Evolutionary conservation across 83 land plant genomes (phyloP).

Genomic region (Diphasiastrum complanatum): DNA sequence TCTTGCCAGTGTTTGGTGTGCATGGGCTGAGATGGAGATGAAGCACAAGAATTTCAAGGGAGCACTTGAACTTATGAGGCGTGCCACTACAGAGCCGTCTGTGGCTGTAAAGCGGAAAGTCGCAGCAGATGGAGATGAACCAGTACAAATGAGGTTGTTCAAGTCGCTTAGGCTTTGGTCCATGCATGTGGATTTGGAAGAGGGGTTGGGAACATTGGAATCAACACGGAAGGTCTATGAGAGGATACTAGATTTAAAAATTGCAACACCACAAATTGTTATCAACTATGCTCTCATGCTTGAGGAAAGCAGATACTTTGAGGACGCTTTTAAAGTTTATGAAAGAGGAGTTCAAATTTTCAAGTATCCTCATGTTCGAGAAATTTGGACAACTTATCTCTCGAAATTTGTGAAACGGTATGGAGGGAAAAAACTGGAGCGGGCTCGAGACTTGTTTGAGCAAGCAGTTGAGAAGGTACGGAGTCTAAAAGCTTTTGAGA

Average conservation of each 20-base stretch:
- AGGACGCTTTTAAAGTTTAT: constrained; percentile 93
- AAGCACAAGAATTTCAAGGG: constrained; percentile 73
- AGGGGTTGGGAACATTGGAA: constrained; percentile 76
- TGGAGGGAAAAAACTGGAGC: constrained; percentile 74
- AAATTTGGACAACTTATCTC: constrained; percentile 96
- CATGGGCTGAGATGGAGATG: constrained; percentile 95
- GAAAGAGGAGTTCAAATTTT: constrained; percentile 96
- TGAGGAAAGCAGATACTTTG: constrained; percentile 75
- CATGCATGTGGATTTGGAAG: constrained; percentile 92
- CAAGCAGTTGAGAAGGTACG: constrained; percentile 72
- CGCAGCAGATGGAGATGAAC: constrained; percentile 85
- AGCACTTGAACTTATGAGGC: constrained; percentile 64
- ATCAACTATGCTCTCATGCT: constrained; percentile 74
- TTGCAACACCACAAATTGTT: constrained; percentile 92
- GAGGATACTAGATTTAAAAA: constrained; percentile 71
- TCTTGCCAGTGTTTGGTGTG: constrained; percentile 87
- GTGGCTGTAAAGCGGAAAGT: constrained; percentile 76
- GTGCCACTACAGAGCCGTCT: constrained; percentile 89
- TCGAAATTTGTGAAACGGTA: constrained; percentile 90
- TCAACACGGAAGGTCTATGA: constrained; percentile 80
- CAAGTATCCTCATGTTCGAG: constrained; percentile 92
- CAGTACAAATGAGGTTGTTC: constrained; percentile 83
- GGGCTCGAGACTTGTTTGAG: constrained; percentile 88
- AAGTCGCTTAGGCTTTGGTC: constrained; percentile 87
- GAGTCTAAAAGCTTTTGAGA: neutral